These are phyloP conservation scores for Ceratorhiza oryzae-sativae DNA, from an alignment of 1,284 basidiomycete species.

Conservation along the genomic window DNA sequence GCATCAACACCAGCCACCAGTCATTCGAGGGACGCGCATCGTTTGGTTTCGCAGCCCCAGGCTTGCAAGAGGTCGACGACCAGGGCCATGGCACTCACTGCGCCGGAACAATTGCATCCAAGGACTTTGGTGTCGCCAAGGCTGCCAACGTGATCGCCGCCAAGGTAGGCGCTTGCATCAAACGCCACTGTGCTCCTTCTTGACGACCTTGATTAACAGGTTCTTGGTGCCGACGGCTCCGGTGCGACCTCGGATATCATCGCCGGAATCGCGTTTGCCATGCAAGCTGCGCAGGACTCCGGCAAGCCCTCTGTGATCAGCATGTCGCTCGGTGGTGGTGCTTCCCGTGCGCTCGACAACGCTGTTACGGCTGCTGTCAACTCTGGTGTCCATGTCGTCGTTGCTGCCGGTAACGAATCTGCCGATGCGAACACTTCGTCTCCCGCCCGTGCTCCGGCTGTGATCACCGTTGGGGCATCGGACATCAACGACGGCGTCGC, in stretches of 20 bases:
- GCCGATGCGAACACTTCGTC: slow-evolving; percentile 51
- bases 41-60: slow-evolving; percentile 36
- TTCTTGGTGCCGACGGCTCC: slow-evolving; percentile 38
- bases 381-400: slow-evolving; percentile 41
- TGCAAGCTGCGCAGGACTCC: slow-evolving; percentile 30
- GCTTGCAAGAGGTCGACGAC: slow-evolving; percentile 37
- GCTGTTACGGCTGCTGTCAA: slow-evolving; percentile 41
- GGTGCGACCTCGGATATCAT: slow-evolving; percentile 43
- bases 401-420: slow-evolving; percentile 46
- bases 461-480: slow-evolving; percentile 52
- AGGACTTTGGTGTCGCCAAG: slow-evolving; percentile 39
- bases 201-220: slow-evolving; percentile 12
- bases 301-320: slow-evolving; percentile 43
- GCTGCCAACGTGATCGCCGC: slow-evolving; percentile 35
- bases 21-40: slow-evolving; percentile 40
- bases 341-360: slow-evolving; percentile 40
- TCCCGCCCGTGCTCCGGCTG: slow-evolving; percentile 49
- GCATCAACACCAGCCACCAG: slow-evolving; percentile 36
- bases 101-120: slow-evolving; percentile 40
- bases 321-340: slow-evolving; percentile 43
- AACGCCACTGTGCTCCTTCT: not conserved
- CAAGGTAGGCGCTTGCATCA: slow-evolving; percentile 2
- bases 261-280: slow-evolving; percentile 41
- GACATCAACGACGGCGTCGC: slow-evolving; percentile 49
- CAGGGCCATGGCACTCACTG: slow-evolving; percentile 42